A percentile compares a stretch with the other conserved stretches of the same genome.
phyloP scores from a whole-genome alignment of 768 basidiomycete species.

The Boletellus ananas region DNA sequence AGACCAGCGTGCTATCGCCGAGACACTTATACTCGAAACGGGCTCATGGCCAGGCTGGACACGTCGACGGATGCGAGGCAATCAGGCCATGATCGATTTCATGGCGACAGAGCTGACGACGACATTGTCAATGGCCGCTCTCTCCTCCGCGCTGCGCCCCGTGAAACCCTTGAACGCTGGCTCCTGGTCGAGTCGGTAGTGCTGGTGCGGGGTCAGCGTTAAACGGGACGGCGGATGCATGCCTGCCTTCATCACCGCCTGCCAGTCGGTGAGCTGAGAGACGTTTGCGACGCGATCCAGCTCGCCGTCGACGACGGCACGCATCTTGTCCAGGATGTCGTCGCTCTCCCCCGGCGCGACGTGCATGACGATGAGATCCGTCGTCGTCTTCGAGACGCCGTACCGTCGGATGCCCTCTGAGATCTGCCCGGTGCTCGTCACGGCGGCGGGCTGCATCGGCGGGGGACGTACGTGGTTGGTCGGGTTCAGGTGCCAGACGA shows the following conservation, averaged over 20 bases:
- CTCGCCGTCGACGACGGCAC: conserved; percentile 54
- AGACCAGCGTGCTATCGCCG: too few species aligned
- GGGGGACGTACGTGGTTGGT: conserved; percentile 69
- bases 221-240: too few species aligned
- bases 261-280: conserved; percentile 61
- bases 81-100: conserved; percentile 55
- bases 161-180: conserved; percentile 34
- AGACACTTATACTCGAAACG: too few species aligned
- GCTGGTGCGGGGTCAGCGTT: conserved; percentile 35
- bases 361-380: conserved; percentile 68
- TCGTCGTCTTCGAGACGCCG: conserved; percentile 68
- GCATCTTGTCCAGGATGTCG: conserved; percentile 53
- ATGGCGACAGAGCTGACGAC: conserved; percentile 77
- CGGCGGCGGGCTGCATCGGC: too few species aligned
- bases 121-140: conserved; percentile 53
- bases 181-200: conserved; percentile 67
- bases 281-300: conserved; percentile 46
- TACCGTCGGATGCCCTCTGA: conserved; percentile 84
- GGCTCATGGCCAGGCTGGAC: too few species aligned
- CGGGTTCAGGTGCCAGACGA: conserved; percentile 84
- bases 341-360: conserved; percentile 43
- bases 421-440: conserved; percentile 50
- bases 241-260: conserved; percentile 67
- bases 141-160: conserved; percentile 36
- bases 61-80: too few species aligned